Percentiles rank a stretch among this genome's conserved stretches.
These are phyloP conservation scores for Trichophaea hybrida DNA, from an alignment of 2,329 filamentous ascomycete genomes.

Conservation along the genomic window DNA sequence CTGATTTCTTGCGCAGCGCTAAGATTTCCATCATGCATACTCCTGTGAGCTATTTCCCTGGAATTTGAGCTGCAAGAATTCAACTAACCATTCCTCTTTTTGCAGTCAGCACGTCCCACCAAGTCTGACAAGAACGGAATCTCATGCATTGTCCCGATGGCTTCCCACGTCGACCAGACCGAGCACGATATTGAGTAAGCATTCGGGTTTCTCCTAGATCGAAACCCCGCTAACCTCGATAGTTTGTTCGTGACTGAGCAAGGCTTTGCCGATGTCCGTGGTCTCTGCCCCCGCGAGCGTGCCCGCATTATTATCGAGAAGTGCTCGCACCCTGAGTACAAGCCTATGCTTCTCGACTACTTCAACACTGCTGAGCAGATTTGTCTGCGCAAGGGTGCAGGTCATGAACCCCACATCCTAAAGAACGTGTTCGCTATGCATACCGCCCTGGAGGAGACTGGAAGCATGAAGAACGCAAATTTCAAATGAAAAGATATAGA, in stretches of 20 bases:
- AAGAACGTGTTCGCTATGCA: conserved; percentile 86
- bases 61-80: not conserved
- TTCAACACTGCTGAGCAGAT: conserved; percentile 75
- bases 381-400: conserved; percentile 73
- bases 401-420: conserved; percentile 75
- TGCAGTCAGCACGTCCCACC: conserved; percentile 50
- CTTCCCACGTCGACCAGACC: conserved; percentile 81
- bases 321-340: conserved; percentile 73
- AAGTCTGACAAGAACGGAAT: conserved; percentile 74
- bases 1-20: conserved; percentile 62
- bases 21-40: conserved; percentile 95
- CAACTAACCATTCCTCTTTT: not conserved
- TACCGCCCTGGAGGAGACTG: conserved; percentile 63
- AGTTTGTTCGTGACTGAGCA: conserved; percentile 35
- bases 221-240: not conserved
- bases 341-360: conserved; percentile 68
- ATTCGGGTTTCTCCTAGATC: not conserved
- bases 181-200: conserved; percentile 65
- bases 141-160: conserved; percentile 84
- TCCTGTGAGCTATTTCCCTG: conserved; percentile 33
- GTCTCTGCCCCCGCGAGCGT: conserved; percentile 63
- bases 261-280: conserved; percentile 73
- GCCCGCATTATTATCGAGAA: conserved; percentile 75
- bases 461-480: conserved; percentile 57
- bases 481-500: not conserved